These are phyloP conservation scores for Sporisorium graminicola DNA, from an alignment of 1,284 basidiomycete genomes.

Conservation along the genomic window DNA sequence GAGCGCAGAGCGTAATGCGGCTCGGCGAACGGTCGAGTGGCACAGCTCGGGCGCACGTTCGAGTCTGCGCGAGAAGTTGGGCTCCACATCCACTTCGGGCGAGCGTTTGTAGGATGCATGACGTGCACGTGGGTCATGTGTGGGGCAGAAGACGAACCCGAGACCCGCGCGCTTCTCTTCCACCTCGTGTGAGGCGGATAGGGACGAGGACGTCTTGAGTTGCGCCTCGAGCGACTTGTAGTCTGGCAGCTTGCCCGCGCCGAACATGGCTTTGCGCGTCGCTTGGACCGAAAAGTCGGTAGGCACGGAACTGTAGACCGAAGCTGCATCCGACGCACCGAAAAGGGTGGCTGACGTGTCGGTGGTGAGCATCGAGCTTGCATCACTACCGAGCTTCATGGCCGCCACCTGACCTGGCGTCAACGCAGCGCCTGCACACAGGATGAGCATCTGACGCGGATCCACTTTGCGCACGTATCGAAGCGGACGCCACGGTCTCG, in stretches of 20 bases:
- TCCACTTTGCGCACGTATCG: conserved; percentile 65
- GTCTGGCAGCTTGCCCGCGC: conserved; percentile 46
- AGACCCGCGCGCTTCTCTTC: conserved; percentile 52
- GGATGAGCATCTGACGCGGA: conserved; percentile 65
- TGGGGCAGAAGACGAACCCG: conserved; percentile 55
- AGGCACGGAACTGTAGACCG: conserved; percentile 38
- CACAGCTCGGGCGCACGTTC: conserved; percentile 56
- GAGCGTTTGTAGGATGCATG: conserved; percentile 17
- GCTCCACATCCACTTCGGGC: conserved; percentile 35
- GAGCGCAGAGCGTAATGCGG: conserved; percentile 59
- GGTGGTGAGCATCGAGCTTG: conserved; percentile 27
- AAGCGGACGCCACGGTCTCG: conserved; percentile 61
- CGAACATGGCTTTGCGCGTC: conserved; percentile 40
- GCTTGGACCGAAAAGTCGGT: conserved; percentile 40
- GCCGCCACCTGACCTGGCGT: conserved; percentile 47
- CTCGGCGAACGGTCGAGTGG: conserved; percentile 49
- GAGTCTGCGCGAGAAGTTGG: conserved; percentile 62
- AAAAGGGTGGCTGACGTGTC: conserved; percentile 5
- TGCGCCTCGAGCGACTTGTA: conserved; percentile 46
- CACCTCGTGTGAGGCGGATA: background rate
- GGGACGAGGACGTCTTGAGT: conserved; percentile 10
- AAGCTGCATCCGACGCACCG: conserved; percentile 15
- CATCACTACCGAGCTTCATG: conserved; percentile 32
- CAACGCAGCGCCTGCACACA: conserved; percentile 57
- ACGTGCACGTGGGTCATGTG: conserved; percentile 27